Evolutionary conservation across 2,329 filamentous ascomycete genomes (phyloP), one percentile per base, ranked within the genome.

Genomic region (Cadophora sp.): DNA sequence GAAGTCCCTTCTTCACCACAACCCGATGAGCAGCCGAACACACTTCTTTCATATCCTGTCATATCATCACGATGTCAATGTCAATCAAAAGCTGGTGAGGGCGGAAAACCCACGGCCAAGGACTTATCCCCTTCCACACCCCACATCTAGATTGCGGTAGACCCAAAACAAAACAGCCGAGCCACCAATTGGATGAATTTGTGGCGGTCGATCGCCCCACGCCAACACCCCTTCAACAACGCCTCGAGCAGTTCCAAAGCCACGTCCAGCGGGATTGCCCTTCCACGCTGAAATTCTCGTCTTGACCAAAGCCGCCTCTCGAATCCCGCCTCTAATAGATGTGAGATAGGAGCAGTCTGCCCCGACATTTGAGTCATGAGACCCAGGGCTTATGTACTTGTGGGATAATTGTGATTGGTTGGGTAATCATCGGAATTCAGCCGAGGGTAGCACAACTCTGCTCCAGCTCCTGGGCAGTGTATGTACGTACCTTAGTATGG

Each of bases 181-280:
- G n/a, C 27, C 20, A 20, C 60, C 48, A 62, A 62, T 62, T 30
- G 60, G 60, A 27, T 62, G 60, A 53, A 53, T 62, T 62, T 27
- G 13, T 24, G 14, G 16, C 30, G 27, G 18, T 2, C 4, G 33
- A 56, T 39, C 51, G 30, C 27, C 18, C 51, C 51, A 16, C 51
- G 9, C 51, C 30, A 39, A 39, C 30, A 33, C 33, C 18, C 7
- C 22, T 58, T 27, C 1, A n/a, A 22, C 30, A 39, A 39, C 22
- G 33, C 36, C 24, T 58, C 48, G 14, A 27, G 27, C 48, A 27
- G 5, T 27, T 14, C 5, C 4, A 8, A 9, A 58, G 33, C 48
- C 36, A 43, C 53, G 9, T 58, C 33, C 33, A 16, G 53, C 53
- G 20, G 53, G 36, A n/a, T 43, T 58, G 9, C 39, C 43, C n/a